A percentile compares a stretch with the other conserved stretches of the same genome.
Evolutionary conservation across 179 eudicot species (phyloP).

Genomic region (Beta macrorhiza): DNA sequence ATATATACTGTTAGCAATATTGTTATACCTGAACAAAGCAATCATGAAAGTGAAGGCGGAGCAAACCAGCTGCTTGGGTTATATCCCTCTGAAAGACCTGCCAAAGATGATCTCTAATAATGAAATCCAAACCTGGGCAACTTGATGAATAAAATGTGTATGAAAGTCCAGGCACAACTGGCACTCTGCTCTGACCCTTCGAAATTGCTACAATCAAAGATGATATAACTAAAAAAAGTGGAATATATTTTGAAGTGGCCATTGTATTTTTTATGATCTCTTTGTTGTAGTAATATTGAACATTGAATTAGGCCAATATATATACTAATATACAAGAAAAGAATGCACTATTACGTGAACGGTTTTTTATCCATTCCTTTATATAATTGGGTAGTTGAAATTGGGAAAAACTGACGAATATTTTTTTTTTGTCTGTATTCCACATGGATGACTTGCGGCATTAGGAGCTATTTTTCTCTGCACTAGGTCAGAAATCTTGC

Average conservation of each 20-base stretch:
- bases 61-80: slow-evolving; percentile 69
- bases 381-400: neutral
- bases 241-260: neutral
- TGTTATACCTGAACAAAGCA: slow-evolving; percentile 66
- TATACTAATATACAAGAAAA: neutral
- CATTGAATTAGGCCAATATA: neutral
- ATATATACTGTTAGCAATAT: no score
- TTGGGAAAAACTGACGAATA: neutral
- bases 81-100: slow-evolving; percentile 50
- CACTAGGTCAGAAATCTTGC: neutral
- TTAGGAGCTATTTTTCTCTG: neutral
- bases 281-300: neutral
- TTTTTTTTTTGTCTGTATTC: neutral
- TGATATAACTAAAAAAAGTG: neutral
- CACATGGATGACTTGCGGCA: neutral
- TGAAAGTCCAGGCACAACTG: slow-evolving; percentile 21
- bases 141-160: slow-evolving; percentile 22
- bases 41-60: slow-evolving; percentile 75
- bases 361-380: no score
- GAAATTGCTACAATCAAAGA: neutral
- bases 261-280: neutral
- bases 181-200: slow-evolving; percentile 15
- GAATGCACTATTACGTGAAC: neutral
- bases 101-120: slow-evolving; percentile 48
- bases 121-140: slow-evolving; percentile 52